phyloP scores from a whole-genome alignment of 495 filamentous ascomycete genomes.

The Staphylotrichum longicolle region DNA sequence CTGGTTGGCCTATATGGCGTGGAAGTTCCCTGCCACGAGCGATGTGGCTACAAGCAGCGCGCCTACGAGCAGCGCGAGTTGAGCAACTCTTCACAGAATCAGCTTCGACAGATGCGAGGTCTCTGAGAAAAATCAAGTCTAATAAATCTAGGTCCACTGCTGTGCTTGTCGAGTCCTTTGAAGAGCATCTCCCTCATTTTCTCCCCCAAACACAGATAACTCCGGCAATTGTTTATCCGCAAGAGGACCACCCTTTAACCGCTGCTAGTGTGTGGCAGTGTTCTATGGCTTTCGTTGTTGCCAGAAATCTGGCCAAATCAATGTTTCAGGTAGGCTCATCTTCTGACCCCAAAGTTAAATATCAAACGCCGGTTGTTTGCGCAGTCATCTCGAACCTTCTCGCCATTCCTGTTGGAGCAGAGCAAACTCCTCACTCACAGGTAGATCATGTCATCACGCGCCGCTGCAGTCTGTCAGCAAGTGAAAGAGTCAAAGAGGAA shows the following conservation, averaged over 20 bases:
- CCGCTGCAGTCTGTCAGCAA: slow-evolving; percentile 17
- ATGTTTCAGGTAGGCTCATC: not conserved
- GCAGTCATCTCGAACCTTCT: not conserved
- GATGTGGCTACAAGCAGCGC: too few relatives aligned
- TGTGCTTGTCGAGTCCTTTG: not conserved
- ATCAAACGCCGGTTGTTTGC: slow-evolving; percentile 1
- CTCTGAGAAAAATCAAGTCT: slow-evolving; percentile 2
- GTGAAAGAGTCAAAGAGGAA: too few relatives aligned
- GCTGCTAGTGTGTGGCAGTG: not conserved
- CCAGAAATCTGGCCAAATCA: not conserved
- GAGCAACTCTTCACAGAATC: too few relatives aligned
- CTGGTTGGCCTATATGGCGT: not conserved
- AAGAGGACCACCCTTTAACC: not conserved
- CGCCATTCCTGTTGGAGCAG: not conserved
- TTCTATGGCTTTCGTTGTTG: slow-evolving; percentile 3
- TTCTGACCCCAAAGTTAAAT: slow-evolving; percentile 1
- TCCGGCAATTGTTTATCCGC: not conserved
- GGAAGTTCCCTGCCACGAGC: not conserved
- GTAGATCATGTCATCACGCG: slow-evolving; percentile 28
- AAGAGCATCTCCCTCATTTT: not conserved
- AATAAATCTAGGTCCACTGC: not conserved
- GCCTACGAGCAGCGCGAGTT: too few relatives aligned
- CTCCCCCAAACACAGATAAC: not conserved
- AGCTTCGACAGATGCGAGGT: too few relatives aligned
- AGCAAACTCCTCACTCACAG: slow-evolving; percentile 7